Percentiles rank a stretch among this genome's conserved stretches.
phyloP scores from a whole-genome alignment of 352 stramenopile species.

The Aphanomyces cochlioides region DNA sequence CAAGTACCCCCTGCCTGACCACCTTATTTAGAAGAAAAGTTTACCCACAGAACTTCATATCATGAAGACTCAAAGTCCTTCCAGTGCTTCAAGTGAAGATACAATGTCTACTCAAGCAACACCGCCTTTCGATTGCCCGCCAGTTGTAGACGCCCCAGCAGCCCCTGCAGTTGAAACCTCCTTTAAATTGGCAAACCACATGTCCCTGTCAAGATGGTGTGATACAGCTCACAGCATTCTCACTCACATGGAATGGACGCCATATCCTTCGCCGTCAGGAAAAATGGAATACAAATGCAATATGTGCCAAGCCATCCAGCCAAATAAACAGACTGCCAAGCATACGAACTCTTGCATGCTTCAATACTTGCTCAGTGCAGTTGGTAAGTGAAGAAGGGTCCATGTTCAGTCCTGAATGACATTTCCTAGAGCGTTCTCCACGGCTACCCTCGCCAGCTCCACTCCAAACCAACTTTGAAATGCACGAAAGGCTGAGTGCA shows the following conservation, averaged over 20 bases:
- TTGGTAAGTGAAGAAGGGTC: not conserved
- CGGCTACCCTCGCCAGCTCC: not conserved
- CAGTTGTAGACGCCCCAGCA: not conserved
- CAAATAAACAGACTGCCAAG: not conserved
- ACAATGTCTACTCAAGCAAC: not conserved
- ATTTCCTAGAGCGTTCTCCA: not conserved
- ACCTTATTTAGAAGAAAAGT: not conserved
- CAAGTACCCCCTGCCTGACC: not conserved
- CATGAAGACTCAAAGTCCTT: not conserved
- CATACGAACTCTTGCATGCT: not conserved
- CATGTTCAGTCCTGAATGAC: no score
- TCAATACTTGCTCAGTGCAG: not conserved
- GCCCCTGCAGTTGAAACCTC: not conserved
- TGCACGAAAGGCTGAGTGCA: not conserved
- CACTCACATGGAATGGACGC: conserved; percentile 11
- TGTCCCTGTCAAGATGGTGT: conserved; percentile 14
- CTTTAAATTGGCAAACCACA: not conserved
- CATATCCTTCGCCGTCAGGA: not conserved
- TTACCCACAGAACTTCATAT: conserved; percentile 11
- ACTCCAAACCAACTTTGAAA: not conserved
- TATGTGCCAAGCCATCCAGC: not conserved
- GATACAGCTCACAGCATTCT: not conserved
- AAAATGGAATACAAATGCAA: not conserved
- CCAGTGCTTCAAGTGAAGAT: conserved; percentile 11
- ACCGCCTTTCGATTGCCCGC: not conserved